Percentiles rank a stretch among this genome's conserved stretches.
phyloP scores from a whole-genome alignment of 148 eudicot species.

The Gaultheria prostrata region DNA sequence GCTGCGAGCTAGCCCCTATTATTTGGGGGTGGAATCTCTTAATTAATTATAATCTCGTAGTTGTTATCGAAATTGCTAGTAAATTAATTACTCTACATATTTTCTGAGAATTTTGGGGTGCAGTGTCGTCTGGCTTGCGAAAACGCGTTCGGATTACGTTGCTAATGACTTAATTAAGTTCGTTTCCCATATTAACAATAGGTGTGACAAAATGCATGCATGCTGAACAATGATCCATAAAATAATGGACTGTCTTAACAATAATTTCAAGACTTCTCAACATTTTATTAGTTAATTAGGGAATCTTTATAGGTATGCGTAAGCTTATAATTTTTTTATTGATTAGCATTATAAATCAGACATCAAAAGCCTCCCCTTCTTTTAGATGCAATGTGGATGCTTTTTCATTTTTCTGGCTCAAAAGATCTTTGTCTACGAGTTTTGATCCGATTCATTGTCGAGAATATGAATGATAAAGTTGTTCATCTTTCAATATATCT shows the following conservation, averaged over 20 bases:
- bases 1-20: too few relatives aligned
- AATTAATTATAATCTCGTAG: too few relatives aligned
- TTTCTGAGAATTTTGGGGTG: too few relatives aligned
- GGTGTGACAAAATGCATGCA: neutral
- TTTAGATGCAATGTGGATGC: neutral
- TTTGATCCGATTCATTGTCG: too few relatives aligned
- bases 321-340: neutral
- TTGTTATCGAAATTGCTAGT: too few relatives aligned
- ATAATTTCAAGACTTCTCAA: neutral
- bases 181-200: neutral
- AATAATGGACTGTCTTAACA: neutral
- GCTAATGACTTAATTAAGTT: neutral
- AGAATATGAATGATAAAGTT: neutral
- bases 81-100: too few relatives aligned
- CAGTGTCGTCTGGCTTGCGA: neutral
- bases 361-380: neutral
- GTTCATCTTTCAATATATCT: neutral
- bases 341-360: neutral
- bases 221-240: neutral
- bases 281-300: neutral
- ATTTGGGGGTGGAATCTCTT: too few relatives aligned
- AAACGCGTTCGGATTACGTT: neutral
- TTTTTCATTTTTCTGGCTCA: neutral
- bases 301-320: neutral
- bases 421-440: neutral